Conservation (phyloP, 1,284 basidiomycete genomes). For the Rhizopogon parksii region DNA sequence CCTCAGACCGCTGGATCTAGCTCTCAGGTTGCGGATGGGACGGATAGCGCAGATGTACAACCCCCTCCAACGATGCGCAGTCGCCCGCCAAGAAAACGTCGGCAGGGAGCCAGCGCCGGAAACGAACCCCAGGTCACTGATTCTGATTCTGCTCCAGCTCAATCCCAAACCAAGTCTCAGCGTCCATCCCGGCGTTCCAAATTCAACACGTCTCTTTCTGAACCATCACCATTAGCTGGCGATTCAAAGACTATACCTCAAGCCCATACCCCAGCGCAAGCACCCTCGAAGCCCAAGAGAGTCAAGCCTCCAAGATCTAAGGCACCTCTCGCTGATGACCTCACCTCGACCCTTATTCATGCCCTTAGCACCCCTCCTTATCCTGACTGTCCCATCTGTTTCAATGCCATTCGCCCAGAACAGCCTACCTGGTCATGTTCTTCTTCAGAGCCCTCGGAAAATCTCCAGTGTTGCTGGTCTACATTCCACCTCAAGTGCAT, state of each 20-base stretch:
- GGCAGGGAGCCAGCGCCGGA: background rate
- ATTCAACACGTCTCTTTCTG: constrained; percentile 24
- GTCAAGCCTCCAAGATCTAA: constrained; percentile 8
- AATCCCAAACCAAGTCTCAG: background rate
- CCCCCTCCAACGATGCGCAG: background rate
- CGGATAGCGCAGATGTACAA: too few species aligned
- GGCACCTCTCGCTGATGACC: constrained; percentile 39
- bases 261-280: background rate
- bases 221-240: background rate
- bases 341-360: constrained; percentile 62
- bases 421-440: constrained; percentile 78
- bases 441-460: constrained; percentile 42
- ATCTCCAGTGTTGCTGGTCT: constrained; percentile 70
- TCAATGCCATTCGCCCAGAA: constrained; percentile 61
- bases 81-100: background rate
- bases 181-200: constrained; percentile 18
- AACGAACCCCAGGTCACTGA: background rate
- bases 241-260: background rate
- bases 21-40: background rate
- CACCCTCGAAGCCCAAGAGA: constrained; percentile 6
- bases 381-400: constrained; percentile 78
- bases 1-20: background rate
- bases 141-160: background rate
- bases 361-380: constrained; percentile 61
- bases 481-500: constrained; percentile 81